Conservation (phyloP, 257 asterid species). For the Capsicum pubescens region DNA sequence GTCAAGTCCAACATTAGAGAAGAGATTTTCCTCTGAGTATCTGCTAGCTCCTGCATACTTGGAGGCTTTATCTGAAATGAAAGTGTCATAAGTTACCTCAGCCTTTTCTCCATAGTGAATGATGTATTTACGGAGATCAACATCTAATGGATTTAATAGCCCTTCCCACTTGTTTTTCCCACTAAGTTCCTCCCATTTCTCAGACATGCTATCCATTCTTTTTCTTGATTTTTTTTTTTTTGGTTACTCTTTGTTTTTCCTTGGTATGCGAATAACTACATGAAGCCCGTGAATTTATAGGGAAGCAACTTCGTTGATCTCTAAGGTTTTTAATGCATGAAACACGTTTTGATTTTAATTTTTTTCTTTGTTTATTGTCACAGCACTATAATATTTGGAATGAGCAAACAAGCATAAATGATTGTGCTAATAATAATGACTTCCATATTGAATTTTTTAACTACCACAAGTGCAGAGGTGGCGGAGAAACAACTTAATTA, state of each 20-base stretch:
- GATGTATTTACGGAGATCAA: conserved; percentile 67
- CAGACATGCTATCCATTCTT: conserved; percentile 38
- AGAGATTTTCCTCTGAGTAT: conserved; percentile 54
- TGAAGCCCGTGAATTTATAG: neutral
- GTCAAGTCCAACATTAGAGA: conserved; percentile 58
- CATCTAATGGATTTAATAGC: conserved; percentile 67
- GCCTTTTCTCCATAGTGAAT: conserved; percentile 74
- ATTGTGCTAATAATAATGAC: neutral
- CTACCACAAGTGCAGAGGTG: neutral
- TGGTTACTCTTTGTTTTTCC: neutral
- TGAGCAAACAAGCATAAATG: neutral
- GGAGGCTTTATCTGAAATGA: conserved; percentile 61
- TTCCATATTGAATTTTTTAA: neutral
- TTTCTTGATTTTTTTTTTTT: conserved; percentile 32
- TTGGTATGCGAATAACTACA: neutral
- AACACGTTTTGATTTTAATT: neutral
- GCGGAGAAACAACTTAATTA: too few species aligned
- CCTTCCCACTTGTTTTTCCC: conserved; percentile 70
- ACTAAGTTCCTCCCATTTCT: conserved; percentile 73
- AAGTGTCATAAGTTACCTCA: conserved; percentile 77
- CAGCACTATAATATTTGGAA: neutral
- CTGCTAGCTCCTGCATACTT: conserved; percentile 72
- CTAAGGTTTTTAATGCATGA: neutral
- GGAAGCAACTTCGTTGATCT: neutral
- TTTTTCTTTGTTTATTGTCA: neutral